Base-by-base conservation (phyloP, 2,329 filamentous ascomycete species). In the Alternaria arbusti region DNA sequence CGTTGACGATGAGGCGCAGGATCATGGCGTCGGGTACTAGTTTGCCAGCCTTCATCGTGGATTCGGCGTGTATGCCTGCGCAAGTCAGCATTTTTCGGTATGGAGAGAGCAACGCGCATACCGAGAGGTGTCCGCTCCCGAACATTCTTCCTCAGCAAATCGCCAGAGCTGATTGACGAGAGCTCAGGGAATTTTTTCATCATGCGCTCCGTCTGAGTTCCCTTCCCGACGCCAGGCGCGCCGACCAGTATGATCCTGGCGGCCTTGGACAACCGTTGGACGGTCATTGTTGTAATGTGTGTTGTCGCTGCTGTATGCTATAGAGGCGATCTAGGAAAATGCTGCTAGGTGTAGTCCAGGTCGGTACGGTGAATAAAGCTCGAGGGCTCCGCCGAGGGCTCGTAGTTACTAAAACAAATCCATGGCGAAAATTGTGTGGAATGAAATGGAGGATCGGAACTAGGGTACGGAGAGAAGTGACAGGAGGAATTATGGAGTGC, bases 221-320 rank as follows among this genome's bases (percentile, higher is more conserved):
- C 96, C 81, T 99, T 99, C 67, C 96, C 96, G 61, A 97, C 96
- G 62, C 94, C 94, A n/a, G 96, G 96, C 56, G 95, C 94, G 73
- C 96, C 96, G 73, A 99, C 89, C 70, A 99, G 89, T 77, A 99
- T 98, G 68, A 98, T 90, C 67, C 96, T 91, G 58, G 96, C 96
- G 61, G 96, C 95, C 82, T 87, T 90, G 45, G 76, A 67, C 15
- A 81, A 70, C 28, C 25, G 59, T 36, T 59, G 57, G 32, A 57
- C 50, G 36, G 74, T 59, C 74, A 80, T 80, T 32, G 26, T 59
- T 28, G 17, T 49, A 40, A 28, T 46, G 7, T 40, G 40, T 47
- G 54, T 44, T 51, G 49, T 51, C 28, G 49, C 49, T 20, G 32
- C n/a, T 9, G 5, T 36, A 17, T 3, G 5, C n/a, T 25, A 20